phyloP scores from a whole-genome alignment of 2,329 filamentous ascomycete species.

The Cyanodermella asteris region DNA sequence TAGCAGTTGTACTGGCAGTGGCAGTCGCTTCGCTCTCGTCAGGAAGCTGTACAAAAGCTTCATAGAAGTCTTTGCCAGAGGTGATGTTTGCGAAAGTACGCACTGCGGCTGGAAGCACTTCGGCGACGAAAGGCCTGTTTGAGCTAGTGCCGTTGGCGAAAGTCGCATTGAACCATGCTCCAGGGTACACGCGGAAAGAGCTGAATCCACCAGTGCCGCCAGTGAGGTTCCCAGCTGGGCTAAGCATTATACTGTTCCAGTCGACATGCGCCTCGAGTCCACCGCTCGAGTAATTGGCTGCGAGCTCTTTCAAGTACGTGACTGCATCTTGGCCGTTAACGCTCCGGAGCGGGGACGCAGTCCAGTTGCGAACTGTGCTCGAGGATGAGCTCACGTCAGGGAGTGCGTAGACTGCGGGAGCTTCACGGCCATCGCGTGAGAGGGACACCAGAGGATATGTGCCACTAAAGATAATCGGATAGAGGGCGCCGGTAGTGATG shows the following conservation, averaged over 20 bases:
- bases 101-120: slow-evolving; percentile 1
- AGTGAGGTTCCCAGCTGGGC: slow-evolving; percentile 11
- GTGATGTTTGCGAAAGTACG: slow-evolving; percentile 1
- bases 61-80: too few species aligned
- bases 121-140: too few species aligned
- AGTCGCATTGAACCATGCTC: slow-evolving; percentile 11
- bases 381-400: slow-evolving; percentile 6
- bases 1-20: too few species aligned
- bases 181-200: slow-evolving; percentile 16
- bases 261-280: slow-evolving; percentile 20
- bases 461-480: slow-evolving; percentile 14
- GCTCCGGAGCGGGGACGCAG: slow-evolving; percentile 10
- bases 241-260: slow-evolving; percentile 18
- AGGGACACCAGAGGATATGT: slow-evolving; percentile 12
- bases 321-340: slow-evolving; percentile 14
- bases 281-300: slow-evolving; percentile 15
- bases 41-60: slow-evolving; percentile 10
- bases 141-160: slow-evolving; percentile 12
- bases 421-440: slow-evolving; percentile 13
- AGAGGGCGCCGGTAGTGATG: slow-evolving; percentile 12
- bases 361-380: slow-evolving; percentile 8
- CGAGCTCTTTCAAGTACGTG: slow-evolving; percentile 13
- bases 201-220: slow-evolving; percentile 11
- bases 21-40: too few species aligned
- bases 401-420: slow-evolving; percentile 14